Base-by-base conservation (phyloP, 148 eudicot genomes). In the Euryodendron excelsum region DNA sequence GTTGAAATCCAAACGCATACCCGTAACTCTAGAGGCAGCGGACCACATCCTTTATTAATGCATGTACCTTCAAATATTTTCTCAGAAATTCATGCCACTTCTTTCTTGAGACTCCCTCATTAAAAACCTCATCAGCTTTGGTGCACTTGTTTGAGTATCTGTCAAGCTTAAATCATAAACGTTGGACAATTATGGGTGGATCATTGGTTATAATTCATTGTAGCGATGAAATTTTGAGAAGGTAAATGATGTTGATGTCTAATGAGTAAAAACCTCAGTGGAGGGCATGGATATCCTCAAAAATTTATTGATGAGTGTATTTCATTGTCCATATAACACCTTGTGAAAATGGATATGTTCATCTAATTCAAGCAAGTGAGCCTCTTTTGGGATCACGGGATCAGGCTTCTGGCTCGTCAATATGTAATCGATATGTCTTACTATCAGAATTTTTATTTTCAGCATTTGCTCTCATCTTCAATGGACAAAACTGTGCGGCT, bases 401-500 rank as follows among this genome's bases (percentile, higher is more conserved):
- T 56, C 3, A 56, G 27, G 13, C 31, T 21, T 58, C 28, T 76
- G 67, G 21, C 18, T 56, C 20, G 69, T 39, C 37, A 28, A 53
- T 23, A 13, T 20, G 23, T 33, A 37, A 36, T 56, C 27, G 8
- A n/a, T 72, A 61, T 72, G 34, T 74, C 83, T 86, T 20, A 82
- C 41, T 56, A 30, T 55, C 41, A 52, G 33, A 73, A 73, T 8
- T 77, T 78, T 27, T 80, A 50, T 61, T 89, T 77, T 77, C 98
- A 95, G 99, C 93, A 88, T 83, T 83, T 96, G 87, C 94, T 96
- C 64, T 96, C 99, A 77, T 96, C 99, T 74, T 96, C 99, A 72
- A 96, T 96, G 99, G 99, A 96, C 79, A 96, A 96, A 85, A 96
- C 99, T 71, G 98, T 96, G 80, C 89, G 99, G 79, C 90, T 96